Evolutionary conservation across 352 stramenopile genomes (phyloP).

Genomic region (Pythium diclinum): DNA sequence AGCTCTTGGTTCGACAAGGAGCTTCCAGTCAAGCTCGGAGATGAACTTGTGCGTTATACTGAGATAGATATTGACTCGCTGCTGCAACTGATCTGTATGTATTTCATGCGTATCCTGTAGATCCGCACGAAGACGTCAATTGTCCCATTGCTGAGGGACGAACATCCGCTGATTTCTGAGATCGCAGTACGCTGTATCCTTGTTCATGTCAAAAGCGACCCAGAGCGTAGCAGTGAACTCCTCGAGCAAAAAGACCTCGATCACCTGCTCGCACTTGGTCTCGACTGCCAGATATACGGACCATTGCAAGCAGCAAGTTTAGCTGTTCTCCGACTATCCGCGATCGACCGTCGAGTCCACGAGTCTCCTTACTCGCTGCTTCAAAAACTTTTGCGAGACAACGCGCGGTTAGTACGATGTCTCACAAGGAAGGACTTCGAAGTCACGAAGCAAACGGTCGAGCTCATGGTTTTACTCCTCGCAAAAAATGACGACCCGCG

Average conservation of each 20-base stretch:
- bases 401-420: conserved; percentile 6
- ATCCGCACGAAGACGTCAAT: conserved; percentile 7
- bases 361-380: conserved; percentile 7
- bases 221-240: background rate
- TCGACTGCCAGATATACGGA: background rate
- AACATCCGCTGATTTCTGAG: conserved; percentile 7
- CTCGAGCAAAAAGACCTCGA: conserved; percentile 3
- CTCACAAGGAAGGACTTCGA: conserved; percentile 13
- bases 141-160: conserved; percentile 15
- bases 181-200: conserved; percentile 11
- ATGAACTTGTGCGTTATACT: conserved; percentile 11
- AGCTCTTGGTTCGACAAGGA: background rate
- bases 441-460: conserved; percentile 19
- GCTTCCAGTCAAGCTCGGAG: conserved; percentile 4
- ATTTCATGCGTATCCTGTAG: background rate
- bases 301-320: conserved; percentile 12
- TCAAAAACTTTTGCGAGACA: conserved; percentile 9
- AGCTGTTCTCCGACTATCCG: background rate
- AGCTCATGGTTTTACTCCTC: conserved; percentile 10
- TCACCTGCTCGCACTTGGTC: background rate
- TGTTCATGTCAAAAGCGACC: conserved; percentile 9
- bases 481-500: conserved; percentile 8
- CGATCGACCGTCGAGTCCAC: background rate
- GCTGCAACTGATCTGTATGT: background rate
- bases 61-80: no score